A percentile compares a stretch with the other conserved stretches of the same genome.
phyloP scores from a whole-genome alignment of 306 rosid species.

The Myrica gale region DNA sequence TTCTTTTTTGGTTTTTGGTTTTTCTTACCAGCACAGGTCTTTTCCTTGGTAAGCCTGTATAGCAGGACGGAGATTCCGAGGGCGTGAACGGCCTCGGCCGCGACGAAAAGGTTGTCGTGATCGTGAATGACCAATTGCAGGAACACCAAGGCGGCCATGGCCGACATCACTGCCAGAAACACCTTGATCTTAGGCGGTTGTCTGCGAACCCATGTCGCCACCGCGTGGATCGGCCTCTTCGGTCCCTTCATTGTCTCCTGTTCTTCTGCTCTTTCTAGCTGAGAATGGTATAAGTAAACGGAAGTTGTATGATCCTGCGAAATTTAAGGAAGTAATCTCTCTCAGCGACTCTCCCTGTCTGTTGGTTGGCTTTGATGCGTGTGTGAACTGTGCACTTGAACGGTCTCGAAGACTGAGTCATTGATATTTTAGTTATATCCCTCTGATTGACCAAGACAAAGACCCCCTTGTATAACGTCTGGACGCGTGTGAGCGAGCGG shows the following conservation, averaged over 20 bases:
- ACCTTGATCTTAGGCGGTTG: slow-evolving; percentile 68
- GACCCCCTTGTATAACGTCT: too few species aligned
- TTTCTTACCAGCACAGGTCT: slow-evolving; percentile 59
- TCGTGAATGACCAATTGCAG: slow-evolving; percentile 60
- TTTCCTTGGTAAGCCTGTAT: slow-evolving; percentile 65
- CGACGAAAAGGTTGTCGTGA: slow-evolving; percentile 63
- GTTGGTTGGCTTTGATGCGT: background rate
- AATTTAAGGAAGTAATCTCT: background rate
- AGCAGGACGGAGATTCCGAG: slow-evolving; percentile 63
- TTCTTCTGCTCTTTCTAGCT: background rate
- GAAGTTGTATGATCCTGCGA: background rate
- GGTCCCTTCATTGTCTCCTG: slow-evolving; percentile 42
- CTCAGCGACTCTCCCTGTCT: background rate
- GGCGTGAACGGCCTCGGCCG: slow-evolving; percentile 67
- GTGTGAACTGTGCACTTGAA: background rate
- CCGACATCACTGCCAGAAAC: slow-evolving; percentile 43
- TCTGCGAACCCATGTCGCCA: slow-evolving; percentile 54
- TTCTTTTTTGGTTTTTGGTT: background rate
- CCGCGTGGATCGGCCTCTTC: slow-evolving; percentile 47
- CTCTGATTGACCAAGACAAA: too few species aligned
- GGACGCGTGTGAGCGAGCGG: background rate
- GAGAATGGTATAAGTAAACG: background rate
- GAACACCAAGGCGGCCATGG: slow-evolving; percentile 40
- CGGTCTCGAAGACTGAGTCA: too few species aligned
- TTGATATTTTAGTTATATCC: too few species aligned